These are phyloP conservation scores for Scutellaria galericulata DNA, from an alignment of 257 asterid genomes.

Conservation along the genomic window DNA sequence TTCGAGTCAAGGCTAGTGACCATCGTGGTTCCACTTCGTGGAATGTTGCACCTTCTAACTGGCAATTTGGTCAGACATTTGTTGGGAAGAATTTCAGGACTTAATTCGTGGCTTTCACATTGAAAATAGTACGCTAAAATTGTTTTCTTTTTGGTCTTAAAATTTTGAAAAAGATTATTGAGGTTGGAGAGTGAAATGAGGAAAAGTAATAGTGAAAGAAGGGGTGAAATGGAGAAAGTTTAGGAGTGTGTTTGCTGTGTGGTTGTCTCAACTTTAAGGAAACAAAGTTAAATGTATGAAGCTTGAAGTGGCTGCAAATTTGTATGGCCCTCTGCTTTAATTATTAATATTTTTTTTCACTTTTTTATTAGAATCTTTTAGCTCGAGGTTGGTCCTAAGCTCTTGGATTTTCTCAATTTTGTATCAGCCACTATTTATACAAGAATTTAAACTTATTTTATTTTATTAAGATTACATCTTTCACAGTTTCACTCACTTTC, in stretches of 20 bases:
- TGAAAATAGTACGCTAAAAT: neutral
- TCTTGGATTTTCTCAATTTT: too few relatives aligned
- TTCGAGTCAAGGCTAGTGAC: conserved; percentile 68
- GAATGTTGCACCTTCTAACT: conserved; percentile 67
- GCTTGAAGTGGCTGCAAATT: conserved; percentile 63
- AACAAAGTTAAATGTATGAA: conserved; percentile 21
- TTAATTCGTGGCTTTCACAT: neutral
- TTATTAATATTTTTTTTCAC: neutral
- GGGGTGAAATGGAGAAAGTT: conserved; percentile 28
- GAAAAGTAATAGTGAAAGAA: conserved; percentile 16
- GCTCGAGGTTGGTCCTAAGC: neutral
- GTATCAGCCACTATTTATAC: too few relatives aligned
- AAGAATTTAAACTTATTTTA: too few relatives aligned
- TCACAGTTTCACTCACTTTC: too few relatives aligned
- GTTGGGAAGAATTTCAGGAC: conserved; percentile 59
- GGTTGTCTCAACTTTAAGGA: conserved; percentile 32
- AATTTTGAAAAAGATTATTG: neutral
- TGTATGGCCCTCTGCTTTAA: conserved; percentile 54
- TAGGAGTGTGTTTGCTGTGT: conserved; percentile 38
- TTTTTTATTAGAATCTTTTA: conserved; percentile 2
- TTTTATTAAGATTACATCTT: too few relatives aligned
- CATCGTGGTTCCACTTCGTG: conserved; percentile 59
- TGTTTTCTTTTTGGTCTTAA: neutral
- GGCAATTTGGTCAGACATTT: conserved; percentile 87
- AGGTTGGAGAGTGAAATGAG: conserved; percentile 31